Conservation (phyloP, 2,329 filamentous ascomycete genomes). For the Pochonia chlamydosporia region DNA sequence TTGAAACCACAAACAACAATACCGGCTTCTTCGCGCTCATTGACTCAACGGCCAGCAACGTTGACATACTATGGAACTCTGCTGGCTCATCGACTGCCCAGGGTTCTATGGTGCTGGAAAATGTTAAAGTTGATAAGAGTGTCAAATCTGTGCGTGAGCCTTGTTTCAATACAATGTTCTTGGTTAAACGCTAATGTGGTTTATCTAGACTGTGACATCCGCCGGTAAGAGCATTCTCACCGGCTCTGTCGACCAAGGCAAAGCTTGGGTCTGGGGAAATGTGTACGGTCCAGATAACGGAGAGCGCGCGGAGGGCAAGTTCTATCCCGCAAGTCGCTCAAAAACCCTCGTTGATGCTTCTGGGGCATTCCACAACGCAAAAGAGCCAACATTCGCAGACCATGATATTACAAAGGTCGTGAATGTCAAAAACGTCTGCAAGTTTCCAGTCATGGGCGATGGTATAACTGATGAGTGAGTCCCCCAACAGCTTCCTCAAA, state of each 20-base stretch:
- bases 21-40: constrained; percentile 22
- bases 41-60: constrained; percentile 22
- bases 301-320: constrained; percentile 12
- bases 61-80: constrained; percentile 19
- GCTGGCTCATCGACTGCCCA: constrained; percentile 18
- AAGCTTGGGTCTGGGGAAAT: constrained; percentile 14
- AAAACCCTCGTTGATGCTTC: constrained; percentile 7
- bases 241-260: constrained; percentile 9
- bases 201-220: constrained; percentile 23
- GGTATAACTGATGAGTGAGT: constrained; percentile 27
- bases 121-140: constrained; percentile 18
- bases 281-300: constrained; percentile 8
- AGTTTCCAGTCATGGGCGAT: constrained; percentile 34
- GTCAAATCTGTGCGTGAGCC: constrained; percentile 16
- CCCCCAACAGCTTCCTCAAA: constrained; percentile 20
- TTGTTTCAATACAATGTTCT: too few species aligned
- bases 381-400: constrained; percentile 26
- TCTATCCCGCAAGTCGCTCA: constrained; percentile 10
- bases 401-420: constrained; percentile 34
- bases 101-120: constrained; percentile 23
- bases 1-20: constrained; percentile 20
- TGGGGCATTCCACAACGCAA: constrained; percentile 8
- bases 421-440: constrained; percentile 38
- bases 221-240: constrained; percentile 19
- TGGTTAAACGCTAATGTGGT: neutral